phyloP scores from a whole-genome alignment of 495 filamentous ascomycete genomes.

The Aspergillus incahuasiensis region DNA sequence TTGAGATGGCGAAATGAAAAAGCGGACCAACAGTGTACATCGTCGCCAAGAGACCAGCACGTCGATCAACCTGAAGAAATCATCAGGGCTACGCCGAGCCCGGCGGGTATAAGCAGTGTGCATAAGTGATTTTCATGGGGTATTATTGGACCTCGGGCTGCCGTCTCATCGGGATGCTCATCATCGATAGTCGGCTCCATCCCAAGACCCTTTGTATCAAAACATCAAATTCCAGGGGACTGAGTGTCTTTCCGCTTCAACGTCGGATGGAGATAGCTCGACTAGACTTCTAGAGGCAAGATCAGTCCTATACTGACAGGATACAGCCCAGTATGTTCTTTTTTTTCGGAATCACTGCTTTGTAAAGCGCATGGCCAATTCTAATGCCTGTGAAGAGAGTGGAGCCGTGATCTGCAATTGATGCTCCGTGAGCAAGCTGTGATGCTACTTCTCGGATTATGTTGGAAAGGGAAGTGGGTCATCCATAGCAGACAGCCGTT shows the following conservation, averaged over 20 bases:
- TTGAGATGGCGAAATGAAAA: not conserved
- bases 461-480: not conserved
- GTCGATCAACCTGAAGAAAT: conserved; percentile 6
- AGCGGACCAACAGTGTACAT: conserved; percentile 5
- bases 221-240: not conserved
- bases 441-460: not conserved
- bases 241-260: not conserved
- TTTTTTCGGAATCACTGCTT: not conserved
- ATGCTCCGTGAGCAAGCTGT: conserved; percentile 2
- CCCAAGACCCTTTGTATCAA: not conserved
- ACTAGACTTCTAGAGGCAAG: not conserved
- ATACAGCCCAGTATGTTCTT: not conserved
- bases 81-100: not conserved
- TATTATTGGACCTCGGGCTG: not conserved
- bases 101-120: not conserved
- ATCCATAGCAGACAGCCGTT: not conserved
- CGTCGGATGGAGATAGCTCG: not conserved
- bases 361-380: conserved; percentile 1
- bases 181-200: conserved; percentile 5
- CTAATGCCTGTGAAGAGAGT: conserved; percentile 10
- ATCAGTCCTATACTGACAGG: not conserved
- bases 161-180: not conserved
- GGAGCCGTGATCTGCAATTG: conserved; percentile 6
- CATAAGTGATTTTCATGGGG: not conserved
- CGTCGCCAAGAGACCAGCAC: not conserved